A percentile compares a stretch with the other conserved stretches of the same genome.
phyloP scores from a whole-genome alignment of 2,329 filamentous ascomycete species.

The Dactylellina drechsleri region DNA sequence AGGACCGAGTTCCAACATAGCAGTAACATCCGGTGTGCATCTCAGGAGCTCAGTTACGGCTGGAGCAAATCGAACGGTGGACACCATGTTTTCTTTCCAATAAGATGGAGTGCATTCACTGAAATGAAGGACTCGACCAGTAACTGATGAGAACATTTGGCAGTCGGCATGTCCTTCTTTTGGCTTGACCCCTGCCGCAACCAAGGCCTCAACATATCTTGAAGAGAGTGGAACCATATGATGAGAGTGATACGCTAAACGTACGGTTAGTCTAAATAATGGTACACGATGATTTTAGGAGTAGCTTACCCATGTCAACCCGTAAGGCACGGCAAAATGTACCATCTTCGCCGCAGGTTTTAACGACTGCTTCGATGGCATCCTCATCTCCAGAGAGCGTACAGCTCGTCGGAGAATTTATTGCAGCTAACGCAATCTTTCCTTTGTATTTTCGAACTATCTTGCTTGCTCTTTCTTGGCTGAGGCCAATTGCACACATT shows the following conservation, averaged over 20 bases:
- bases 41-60: constrained; percentile 58
- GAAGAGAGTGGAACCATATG: constrained; percentile 61
- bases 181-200: constrained; percentile 49
- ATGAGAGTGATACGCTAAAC: constrained; percentile 64
- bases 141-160: constrained; percentile 57
- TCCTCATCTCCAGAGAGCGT: constrained; percentile 59
- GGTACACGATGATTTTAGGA: constrained; percentile 42
- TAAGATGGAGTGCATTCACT: constrained; percentile 57
- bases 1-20: constrained; percentile 56
- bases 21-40: constrained; percentile 32
- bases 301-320: constrained; percentile 28
- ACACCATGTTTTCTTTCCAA: constrained; percentile 60
- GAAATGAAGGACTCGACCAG: constrained; percentile 55
- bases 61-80: constrained; percentile 61
- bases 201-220: constrained; percentile 59
- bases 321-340: constrained; percentile 28
- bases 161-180: constrained; percentile 39
- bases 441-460: constrained; percentile 35
- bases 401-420: constrained; percentile 60
- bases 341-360: constrained; percentile 58
- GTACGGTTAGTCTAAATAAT: constrained; percentile 60
- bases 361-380: constrained; percentile 58
- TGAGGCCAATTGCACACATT: constrained; percentile 63
- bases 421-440: constrained; percentile 32
- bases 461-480: constrained; percentile 59